These are phyloP conservation scores for Rhodomyrtus tomentosa DNA, from an alignment of 345 rosid genomes.

Conservation along the genomic window DNA sequence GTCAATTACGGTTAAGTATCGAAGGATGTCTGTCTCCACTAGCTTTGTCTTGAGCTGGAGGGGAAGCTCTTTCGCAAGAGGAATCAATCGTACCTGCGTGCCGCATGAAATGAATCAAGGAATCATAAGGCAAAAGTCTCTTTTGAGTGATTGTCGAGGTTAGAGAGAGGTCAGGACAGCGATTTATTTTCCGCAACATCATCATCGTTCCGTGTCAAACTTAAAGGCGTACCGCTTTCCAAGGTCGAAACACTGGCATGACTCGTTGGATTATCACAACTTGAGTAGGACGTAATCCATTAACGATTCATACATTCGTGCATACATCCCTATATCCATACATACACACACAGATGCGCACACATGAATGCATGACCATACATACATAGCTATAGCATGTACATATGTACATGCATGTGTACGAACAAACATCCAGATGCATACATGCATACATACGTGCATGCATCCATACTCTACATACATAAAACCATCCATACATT, in stretches of 20 bases:
- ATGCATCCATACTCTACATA: not conserved
- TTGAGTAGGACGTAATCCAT: not conserved
- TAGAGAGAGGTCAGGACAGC: not conserved
- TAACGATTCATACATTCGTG: not conserved
- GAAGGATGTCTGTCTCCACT: slow-evolving; percentile 17
- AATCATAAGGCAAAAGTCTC: not conserved
- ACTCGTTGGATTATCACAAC: not conserved
- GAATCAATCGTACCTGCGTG: slow-evolving; percentile 39
- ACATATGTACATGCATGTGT: not conserved
- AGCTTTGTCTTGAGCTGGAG: slow-evolving; percentile 30
- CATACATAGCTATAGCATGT: not conserved
- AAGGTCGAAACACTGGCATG: not conserved
- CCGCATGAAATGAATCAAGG: not conserved
- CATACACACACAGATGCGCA: not conserved
- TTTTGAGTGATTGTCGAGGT: not conserved
- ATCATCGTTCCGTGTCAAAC: not conserved
- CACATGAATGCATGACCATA: not conserved
- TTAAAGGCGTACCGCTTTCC: not conserved
- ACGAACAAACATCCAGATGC: not conserved
- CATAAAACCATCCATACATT: not conserved
- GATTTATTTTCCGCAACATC: no score
- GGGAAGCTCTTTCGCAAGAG: slow-evolving; percentile 29
- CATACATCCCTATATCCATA: not conserved
- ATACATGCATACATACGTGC: not conserved
- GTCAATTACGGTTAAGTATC: slow-evolving; percentile 38